phyloP scores from a whole-genome alignment of 176 grass and related monocot genomes.

The Oryza coarctata region DNA sequence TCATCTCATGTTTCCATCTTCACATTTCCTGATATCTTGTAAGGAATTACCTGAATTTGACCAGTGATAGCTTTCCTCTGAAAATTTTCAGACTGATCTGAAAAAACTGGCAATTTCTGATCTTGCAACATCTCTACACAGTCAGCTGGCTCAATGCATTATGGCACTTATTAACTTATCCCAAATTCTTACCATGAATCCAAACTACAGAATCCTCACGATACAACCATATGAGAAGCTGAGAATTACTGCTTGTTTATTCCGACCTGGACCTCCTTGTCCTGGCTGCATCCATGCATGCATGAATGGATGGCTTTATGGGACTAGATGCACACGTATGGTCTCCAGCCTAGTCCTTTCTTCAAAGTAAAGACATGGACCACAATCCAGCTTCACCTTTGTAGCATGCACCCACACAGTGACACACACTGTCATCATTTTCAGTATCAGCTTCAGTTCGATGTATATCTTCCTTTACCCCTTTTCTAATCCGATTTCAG shows the following conservation, averaged over 20 bases:
- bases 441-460: conserved; percentile 25
- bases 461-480: neutral
- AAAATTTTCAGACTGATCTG: neutral
- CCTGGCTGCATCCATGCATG: neutral
- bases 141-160: neutral
- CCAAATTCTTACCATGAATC: neutral
- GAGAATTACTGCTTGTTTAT: conserved; percentile 1
- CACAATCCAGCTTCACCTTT: conserved; percentile 42
- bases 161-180: neutral
- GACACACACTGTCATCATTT: neutral
- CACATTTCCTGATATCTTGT: neutral
- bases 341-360: conserved; percentile 32
- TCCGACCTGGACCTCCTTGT: conserved; percentile 14
- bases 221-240: conserved; percentile 20
- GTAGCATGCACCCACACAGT: conserved; percentile 26
- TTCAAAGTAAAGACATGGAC: conserved; percentile 47
- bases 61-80: neutral
- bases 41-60: neutral
- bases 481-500: neutral
- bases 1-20: neutral
- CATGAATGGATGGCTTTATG: conserved; percentile 17
- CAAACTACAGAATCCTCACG: neutral
- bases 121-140: neutral
- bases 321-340: conserved; percentile 18
- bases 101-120: neutral